Conservation (phyloP, 306 rosid genomes). For the Mimosa pudica region DNA sequence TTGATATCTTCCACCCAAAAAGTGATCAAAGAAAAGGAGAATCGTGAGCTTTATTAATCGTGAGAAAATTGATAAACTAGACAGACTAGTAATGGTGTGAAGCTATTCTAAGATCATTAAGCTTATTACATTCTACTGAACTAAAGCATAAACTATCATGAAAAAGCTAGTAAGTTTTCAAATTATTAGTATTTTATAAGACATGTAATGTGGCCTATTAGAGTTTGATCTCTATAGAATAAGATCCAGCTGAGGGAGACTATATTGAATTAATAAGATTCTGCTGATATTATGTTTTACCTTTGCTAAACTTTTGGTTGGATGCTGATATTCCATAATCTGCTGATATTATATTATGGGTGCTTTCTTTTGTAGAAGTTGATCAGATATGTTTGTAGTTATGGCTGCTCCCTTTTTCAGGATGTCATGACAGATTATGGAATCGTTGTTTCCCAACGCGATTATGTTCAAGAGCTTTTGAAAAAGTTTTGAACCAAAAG, state of each 20-base stretch:
- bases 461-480: neutral
- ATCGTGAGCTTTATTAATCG: neutral
- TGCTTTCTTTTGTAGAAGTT: neutral
- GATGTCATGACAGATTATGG: neutral
- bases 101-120: neutral
- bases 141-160: too few relatives aligned
- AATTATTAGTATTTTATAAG: too few relatives aligned
- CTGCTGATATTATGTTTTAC: too few relatives aligned
- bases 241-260: too few relatives aligned
- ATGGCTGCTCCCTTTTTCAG: neutral
- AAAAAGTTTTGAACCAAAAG: neutral
- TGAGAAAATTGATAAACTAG: neutral
- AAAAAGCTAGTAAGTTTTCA: neutral
- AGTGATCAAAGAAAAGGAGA: neutral
- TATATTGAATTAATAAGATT: too few relatives aligned
- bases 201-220: too few relatives aligned
- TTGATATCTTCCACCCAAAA: neutral
- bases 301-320: neutral
- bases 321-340: too few relatives aligned
- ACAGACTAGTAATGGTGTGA: neutral
- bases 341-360: too few relatives aligned
- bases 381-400: neutral
- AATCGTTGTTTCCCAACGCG: neutral
- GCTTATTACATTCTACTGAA: too few relatives aligned
- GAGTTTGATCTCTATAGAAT: too few relatives aligned